phyloP scores from a whole-genome alignment of 306 rosid genomes.

The Vigna unguiculata region DNA sequence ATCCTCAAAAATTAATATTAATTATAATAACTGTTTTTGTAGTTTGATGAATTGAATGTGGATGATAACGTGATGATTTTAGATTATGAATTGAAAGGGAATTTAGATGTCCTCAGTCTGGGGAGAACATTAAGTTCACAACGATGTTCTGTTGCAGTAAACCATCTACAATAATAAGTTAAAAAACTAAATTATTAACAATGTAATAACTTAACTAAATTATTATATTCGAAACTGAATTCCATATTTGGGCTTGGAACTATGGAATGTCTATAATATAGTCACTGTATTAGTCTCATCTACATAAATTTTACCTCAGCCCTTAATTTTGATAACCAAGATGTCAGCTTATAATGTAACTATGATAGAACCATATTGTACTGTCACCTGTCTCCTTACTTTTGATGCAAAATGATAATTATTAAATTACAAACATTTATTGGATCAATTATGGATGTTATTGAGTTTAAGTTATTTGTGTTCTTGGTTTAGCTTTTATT shows the following conservation, averaged over 20 bases:
- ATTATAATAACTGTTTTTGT: slow-evolving; percentile 9
- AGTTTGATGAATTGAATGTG: slow-evolving; percentile 34
- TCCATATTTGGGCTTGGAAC: background rate
- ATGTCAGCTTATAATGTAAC: background rate
- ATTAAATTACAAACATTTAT: no score
- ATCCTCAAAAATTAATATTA: slow-evolving; percentile 12
- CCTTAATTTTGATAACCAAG: background rate
- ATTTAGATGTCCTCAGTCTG: background rate
- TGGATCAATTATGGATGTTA: no score
- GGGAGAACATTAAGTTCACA: background rate
- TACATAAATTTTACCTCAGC: background rate
- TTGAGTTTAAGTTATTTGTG: no score
- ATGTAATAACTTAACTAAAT: background rate
- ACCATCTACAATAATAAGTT: background rate
- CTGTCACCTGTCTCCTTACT: background rate
- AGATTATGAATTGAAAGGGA: slow-evolving; percentile 11
- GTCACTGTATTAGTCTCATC: background rate
- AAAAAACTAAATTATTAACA: background rate
- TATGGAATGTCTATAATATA: background rate
- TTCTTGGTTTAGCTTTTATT: background rate
- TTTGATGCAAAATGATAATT: background rate
- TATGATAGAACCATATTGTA: background rate
- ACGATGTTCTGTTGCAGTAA: slow-evolving; percentile 2
- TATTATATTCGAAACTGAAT: background rate
- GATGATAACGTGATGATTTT: slow-evolving; percentile 24